Evolutionary conservation across 129 eudicot species (phyloP).

Genomic region (Sambucus nigra): DNA sequence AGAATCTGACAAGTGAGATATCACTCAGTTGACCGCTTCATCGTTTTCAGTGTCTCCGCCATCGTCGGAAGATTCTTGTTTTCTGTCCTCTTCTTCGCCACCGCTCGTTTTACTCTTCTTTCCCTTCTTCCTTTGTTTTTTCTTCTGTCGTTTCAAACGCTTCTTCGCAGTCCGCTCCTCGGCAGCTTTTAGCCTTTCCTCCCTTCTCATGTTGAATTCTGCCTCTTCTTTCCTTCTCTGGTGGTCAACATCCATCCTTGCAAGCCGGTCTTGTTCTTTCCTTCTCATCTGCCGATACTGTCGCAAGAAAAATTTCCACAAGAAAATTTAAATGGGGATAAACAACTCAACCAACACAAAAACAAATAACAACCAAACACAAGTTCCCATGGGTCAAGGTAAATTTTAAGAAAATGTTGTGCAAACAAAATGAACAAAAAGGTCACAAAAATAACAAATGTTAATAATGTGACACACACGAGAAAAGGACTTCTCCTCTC

Average conservation of each 20-base stretch:
- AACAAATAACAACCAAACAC: neutral
- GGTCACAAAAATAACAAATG: too few species aligned
- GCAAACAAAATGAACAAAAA: too few species aligned
- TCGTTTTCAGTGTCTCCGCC: slow-evolving; percentile 37
- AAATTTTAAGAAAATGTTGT: too few species aligned
- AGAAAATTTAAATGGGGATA: neutral
- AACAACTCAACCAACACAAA: neutral
- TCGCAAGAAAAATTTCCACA: slow-evolving; percentile 6
- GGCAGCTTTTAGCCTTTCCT: slow-evolving; percentile 69
- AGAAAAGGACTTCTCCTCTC: too few species aligned
- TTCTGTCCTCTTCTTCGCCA: slow-evolving; percentile 33
- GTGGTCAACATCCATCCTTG: slow-evolving; percentile 83
- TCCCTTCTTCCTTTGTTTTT: slow-evolving; percentile 68
- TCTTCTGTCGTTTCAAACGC: slow-evolving; percentile 81
- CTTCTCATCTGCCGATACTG: slow-evolving; percentile 96
- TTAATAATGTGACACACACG: too few species aligned
- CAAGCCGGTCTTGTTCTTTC: slow-evolving; percentile 81
- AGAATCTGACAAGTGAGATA: too few species aligned
- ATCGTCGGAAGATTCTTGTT: slow-evolving; percentile 52
- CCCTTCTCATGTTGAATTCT: slow-evolving; percentile 72
- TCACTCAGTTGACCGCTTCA: slow-evolving; percentile 9
- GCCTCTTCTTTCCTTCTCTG: slow-evolving; percentile 69
- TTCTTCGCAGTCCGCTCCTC: slow-evolving; percentile 95
- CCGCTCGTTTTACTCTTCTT: slow-evolving; percentile 43
- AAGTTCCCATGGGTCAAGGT: too few species aligned